Conservation (phyloP, 805 yeast genomes). For the Wickerhamiella parazyma region DNA sequence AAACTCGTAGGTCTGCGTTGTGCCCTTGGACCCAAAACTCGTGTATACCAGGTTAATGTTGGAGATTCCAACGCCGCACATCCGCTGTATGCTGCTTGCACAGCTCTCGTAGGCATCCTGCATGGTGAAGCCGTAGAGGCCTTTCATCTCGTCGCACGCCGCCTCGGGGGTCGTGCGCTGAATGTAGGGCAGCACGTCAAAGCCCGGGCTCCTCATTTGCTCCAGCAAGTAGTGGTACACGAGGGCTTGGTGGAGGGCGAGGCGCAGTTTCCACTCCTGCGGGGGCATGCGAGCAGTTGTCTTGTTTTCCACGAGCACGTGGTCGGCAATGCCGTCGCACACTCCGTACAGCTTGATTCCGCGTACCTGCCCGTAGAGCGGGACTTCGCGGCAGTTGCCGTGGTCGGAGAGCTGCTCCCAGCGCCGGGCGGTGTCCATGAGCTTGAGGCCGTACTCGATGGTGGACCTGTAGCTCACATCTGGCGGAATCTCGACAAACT, state of each 20-base stretch:
- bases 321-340: constrained; percentile 18
- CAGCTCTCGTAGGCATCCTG: background rate
- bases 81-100: background rate
- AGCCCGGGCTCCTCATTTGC: constrained; percentile 5
- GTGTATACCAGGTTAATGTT: background rate
- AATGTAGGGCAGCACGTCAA: background rate
- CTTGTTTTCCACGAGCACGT: constrained; percentile 22
- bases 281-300: constrained; percentile 11
- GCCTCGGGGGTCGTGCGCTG: background rate
- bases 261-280: constrained; percentile 14
- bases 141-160: background rate
- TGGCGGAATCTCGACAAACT: background rate
- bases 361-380: constrained; percentile 19
- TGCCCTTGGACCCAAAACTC: background rate
- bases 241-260: constrained; percentile 26
- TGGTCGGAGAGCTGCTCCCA: constrained; percentile 5
- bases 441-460: constrained; percentile 16
- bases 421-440: constrained; percentile 12
- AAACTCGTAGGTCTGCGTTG: background rate
- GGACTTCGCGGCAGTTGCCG: constrained; percentile 20
- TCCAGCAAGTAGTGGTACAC: constrained; percentile 19
- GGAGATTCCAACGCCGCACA: background rate
- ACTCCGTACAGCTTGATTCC: constrained; percentile 19
- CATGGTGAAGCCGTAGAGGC: background rate
- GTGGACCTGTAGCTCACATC: constrained; percentile 1